These are phyloP conservation scores for Phytophthora citrophthora DNA, from an alignment of 352 stramenopile genomes.

Conservation along the genomic window DNA sequence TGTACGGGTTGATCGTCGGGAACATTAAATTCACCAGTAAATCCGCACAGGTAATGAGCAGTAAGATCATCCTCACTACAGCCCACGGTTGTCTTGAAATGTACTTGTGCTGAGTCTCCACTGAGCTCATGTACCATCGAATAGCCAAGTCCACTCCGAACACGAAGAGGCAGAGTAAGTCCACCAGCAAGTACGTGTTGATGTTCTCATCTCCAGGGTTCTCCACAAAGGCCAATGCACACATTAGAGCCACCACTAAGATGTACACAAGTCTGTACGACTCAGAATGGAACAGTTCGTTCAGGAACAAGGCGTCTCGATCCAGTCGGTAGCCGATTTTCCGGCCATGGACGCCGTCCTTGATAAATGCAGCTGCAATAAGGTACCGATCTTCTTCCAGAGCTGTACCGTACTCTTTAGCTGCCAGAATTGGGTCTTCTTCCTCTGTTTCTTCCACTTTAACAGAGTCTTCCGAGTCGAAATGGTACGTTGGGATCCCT, in stretches of 20 bases:
- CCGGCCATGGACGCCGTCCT: slow-evolving; percentile 82
- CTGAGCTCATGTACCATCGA: slow-evolving; percentile 86
- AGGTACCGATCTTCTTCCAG: slow-evolving; percentile 74
- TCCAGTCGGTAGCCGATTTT: slow-evolving; percentile 86
- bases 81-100: slow-evolving; percentile 79
- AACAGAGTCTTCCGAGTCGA: slow-evolving; percentile 21
- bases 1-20: slow-evolving; percentile 61
- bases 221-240: slow-evolving; percentile 71
- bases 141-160: slow-evolving; percentile 74
- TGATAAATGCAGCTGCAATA: slow-evolving; percentile 81
- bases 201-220: slow-evolving; percentile 50
- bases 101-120: slow-evolving; percentile 80
- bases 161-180: slow-evolving; percentile 67
- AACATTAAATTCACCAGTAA: slow-evolving; percentile 54
- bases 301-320: slow-evolving; percentile 66
- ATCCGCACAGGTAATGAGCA: slow-evolving; percentile 63
- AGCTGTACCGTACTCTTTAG: slow-evolving; percentile 34
- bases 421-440: slow-evolving; percentile 37
- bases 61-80: slow-evolving; percentile 63
- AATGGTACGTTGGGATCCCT: slow-evolving; percentile 47
- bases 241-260: slow-evolving; percentile 68
- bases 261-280: slow-evolving; percentile 79
- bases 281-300: slow-evolving; percentile 77
- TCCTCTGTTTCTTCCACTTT: slow-evolving; percentile 24
- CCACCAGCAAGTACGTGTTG: slow-evolving; percentile 65